phyloP scores from a whole-genome alignment of 768 basidiomycete species.

The Leucocoprinus birnbaumii region DNA sequence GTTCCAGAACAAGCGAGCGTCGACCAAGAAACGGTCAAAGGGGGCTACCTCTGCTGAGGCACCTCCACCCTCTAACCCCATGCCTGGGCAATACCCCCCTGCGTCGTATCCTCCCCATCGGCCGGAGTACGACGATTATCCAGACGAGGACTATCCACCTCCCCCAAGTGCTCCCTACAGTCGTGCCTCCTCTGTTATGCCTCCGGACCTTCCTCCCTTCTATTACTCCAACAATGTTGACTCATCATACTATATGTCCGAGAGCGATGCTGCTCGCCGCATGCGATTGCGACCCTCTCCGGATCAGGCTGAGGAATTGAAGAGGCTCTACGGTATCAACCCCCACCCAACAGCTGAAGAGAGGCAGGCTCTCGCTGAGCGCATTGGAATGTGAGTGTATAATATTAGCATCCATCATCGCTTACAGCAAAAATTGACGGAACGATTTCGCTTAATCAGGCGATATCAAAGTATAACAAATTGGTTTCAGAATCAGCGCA shows the following conservation, averaged over 20 bases:
- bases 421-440: slow-evolving; percentile 24
- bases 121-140: slow-evolving; percentile 14
- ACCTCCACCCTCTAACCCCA: slow-evolving; percentile 17
- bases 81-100: slow-evolving; percentile 18
- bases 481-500: slow-evolving; percentile 88
- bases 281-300: slow-evolving; percentile 62
- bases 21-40: slow-evolving; percentile 61
- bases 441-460: slow-evolving; percentile 43
- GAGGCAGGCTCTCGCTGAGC: slow-evolving; percentile 59
- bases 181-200: slow-evolving; percentile 30
- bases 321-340: slow-evolving; percentile 59
- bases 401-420: slow-evolving; percentile 22
- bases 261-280: slow-evolving; percentile 30
- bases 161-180: slow-evolving; percentile 10
- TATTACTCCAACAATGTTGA: slow-evolving; percentile 49
- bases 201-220: slow-evolving; percentile 28
- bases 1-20: slow-evolving; percentile 87
- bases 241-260: slow-evolving; percentile 46
- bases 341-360: slow-evolving; percentile 70
- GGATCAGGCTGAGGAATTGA: slow-evolving; percentile 68
- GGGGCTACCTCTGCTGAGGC: slow-evolving; percentile 19
- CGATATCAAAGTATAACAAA: slow-evolving; percentile 78
- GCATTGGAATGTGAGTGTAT: slow-evolving; percentile 70
- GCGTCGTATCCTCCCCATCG: slow-evolving; percentile 27
- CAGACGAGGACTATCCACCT: slow-evolving; percentile 39